These are phyloP conservation scores for Prunus mume DNA, from an alignment of 306 rosid genomes.

Conservation along the genomic window DNA sequence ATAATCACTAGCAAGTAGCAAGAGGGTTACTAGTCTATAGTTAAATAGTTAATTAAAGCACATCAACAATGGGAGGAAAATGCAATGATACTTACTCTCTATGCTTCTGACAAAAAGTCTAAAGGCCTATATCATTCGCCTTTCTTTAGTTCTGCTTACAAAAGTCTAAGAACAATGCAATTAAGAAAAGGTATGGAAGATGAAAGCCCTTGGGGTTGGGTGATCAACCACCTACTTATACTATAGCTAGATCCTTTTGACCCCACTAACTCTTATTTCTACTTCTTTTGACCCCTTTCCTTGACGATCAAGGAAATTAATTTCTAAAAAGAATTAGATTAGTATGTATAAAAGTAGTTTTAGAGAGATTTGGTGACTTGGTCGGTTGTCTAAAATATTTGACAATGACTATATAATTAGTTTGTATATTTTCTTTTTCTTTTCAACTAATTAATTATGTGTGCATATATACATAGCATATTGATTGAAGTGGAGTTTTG, in stretches of 20 bases:
- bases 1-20: not conserved
- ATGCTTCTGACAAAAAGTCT: not conserved
- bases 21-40: not conserved
- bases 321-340: not conserved
- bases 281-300: constrained; percentile 12
- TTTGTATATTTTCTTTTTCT: no score
- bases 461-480: no score
- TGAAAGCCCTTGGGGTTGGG: not conserved
- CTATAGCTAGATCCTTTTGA: not conserved
- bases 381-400: not conserved
- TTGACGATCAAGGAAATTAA: constrained; percentile 4
- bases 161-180: not conserved
- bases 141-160: not conserved
- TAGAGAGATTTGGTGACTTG: constrained; percentile 8
- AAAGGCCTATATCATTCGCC: not conserved
- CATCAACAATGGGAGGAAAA: not conserved
- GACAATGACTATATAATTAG: not conserved
- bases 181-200: not conserved
- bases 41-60: not conserved
- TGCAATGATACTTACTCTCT: not conserved
- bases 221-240: not conserved
- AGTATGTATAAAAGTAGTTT: not conserved
- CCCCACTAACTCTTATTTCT: not conserved
- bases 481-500: not conserved
- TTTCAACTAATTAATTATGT: not conserved